Evolutionary conservation across 2,329 filamentous ascomycete species (phyloP).

Genomic region (Claviceps capensis): DNA sequence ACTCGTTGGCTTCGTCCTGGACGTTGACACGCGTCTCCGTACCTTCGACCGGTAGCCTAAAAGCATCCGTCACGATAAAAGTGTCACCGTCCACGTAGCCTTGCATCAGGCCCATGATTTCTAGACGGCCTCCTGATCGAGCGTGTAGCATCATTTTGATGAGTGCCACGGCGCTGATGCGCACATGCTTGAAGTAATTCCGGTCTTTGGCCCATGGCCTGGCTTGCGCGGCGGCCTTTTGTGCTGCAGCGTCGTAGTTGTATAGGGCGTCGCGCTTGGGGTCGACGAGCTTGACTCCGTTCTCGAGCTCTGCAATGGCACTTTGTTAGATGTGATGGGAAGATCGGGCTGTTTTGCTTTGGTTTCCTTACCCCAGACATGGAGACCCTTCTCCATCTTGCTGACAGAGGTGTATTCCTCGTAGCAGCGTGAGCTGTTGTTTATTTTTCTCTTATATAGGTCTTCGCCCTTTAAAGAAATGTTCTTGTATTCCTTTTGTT

Average conservation of each 20-base stretch:
- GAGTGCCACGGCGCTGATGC: conserved; percentile 84
- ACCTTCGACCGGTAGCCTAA: conserved; percentile 86
- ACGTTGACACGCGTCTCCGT: conserved; percentile 98
- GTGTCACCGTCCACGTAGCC: conserved; percentile 77
- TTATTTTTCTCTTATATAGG: no score
- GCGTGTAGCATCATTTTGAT: conserved; percentile 99
- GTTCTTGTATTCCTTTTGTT: not conserved
- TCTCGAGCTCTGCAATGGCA: conserved; percentile 64
- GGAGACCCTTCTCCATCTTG: not conserved
- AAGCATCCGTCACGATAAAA: conserved; percentile 87
- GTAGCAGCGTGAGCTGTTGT: not conserved
- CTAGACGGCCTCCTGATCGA: conserved; percentile 79
- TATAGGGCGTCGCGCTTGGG: conserved; percentile 84
- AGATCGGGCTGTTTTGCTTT: not conserved
- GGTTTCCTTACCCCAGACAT: not conserved
- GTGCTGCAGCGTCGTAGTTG: conserved; percentile 56
- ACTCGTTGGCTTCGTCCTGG: conserved; percentile 91
- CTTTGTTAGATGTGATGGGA: not conserved
- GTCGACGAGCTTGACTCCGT: conserved; percentile 72
- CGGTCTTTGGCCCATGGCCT: conserved; percentile 69
- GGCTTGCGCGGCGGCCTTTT: conserved; percentile 49
- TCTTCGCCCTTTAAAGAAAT: no score
- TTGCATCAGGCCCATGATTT: conserved; percentile 98
- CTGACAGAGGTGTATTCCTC: not conserved
- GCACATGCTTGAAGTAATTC: conserved; percentile 83